Conservation (phyloP, 768 basidiomycete genomes). For the Amyloporia xantha region DNA sequence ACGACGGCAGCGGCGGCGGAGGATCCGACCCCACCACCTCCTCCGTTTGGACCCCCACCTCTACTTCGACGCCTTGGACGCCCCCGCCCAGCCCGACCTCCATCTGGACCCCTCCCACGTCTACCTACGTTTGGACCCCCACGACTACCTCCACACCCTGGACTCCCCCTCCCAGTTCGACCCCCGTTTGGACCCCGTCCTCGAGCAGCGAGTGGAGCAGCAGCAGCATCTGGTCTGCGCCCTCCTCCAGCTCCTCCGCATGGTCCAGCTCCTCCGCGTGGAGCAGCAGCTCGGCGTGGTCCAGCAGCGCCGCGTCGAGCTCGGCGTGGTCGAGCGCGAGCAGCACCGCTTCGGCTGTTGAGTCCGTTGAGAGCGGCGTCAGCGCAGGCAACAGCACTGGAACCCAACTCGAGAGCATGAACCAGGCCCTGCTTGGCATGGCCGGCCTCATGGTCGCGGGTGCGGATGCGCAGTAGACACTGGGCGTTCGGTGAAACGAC, state of each 20-base stretch:
- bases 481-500: not conserved
- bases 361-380: not conserved
- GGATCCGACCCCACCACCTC: not conserved
- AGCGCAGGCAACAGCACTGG: constrained; percentile 1
- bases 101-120: constrained; percentile 20
- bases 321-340: constrained; percentile 15
- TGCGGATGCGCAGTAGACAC: constrained; percentile 3
- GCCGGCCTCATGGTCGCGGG: constrained; percentile 19
- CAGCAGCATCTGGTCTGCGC: constrained; percentile 6
- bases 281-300: constrained; percentile 6
- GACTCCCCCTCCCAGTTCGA: constrained; percentile 12
- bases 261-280: constrained; percentile 2
- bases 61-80: constrained; percentile 11
- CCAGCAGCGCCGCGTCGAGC: constrained; percentile 1
- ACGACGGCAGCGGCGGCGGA: constrained; percentile 28
- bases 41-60: constrained; percentile 19
- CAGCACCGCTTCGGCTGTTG: constrained; percentile 5
- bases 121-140: constrained; percentile 8
- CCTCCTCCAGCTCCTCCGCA: constrained; percentile 2
- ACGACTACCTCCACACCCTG: constrained; percentile 13
- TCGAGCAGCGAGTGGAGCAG: constrained; percentile 7
- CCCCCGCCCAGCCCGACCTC: constrained; percentile 4
- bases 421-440: constrained; percentile 25
- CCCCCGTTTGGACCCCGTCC: constrained; percentile 6
- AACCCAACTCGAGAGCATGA: constrained; percentile 11